These are phyloP conservation scores for Myochromella boudieri DNA, from an alignment of 768 basidiomycete species.

Conservation along the genomic window DNA sequence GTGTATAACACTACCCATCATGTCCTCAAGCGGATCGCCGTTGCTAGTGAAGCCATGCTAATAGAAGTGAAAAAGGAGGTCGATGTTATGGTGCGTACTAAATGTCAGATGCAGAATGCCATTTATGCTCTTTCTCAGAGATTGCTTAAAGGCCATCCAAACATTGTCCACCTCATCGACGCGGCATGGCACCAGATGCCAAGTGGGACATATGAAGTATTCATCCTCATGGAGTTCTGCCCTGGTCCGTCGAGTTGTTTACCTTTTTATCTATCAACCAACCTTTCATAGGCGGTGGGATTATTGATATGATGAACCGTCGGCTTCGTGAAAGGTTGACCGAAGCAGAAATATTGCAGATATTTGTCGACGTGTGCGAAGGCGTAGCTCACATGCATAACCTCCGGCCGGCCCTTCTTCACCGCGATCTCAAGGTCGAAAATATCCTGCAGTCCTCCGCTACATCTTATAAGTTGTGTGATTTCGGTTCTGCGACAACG, in stretches of 20 bases:
- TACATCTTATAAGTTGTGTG: constrained; percentile 92
- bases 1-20: constrained; percentile 92
- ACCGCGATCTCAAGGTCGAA: constrained; percentile 98
- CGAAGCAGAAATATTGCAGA: constrained; percentile 94
- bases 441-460: constrained; percentile 91
- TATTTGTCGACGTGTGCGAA: constrained; percentile 97
- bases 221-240: constrained; percentile 99
- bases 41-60: constrained; percentile 85
- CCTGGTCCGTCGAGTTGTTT: constrained; percentile 53
- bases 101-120: constrained; percentile 12
- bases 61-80: constrained; percentile 97
- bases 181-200: constrained; percentile 87
- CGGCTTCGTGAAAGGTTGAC: constrained; percentile 91
- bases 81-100: constrained; percentile 86
- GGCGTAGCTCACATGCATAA: constrained; percentile 97
- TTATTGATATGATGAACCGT: constrained; percentile 99
- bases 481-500: constrained; percentile 91
- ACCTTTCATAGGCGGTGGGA: constrained; percentile 76
- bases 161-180: constrained; percentile 95
- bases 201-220: constrained; percentile 88
- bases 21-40: constrained; percentile 96
- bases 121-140: constrained; percentile 54
- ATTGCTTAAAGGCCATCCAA: constrained; percentile 88
- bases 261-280: constrained; percentile 12
- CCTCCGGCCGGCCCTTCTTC: constrained; percentile 84